These are phyloP conservation scores for Bipolaris zeicola DNA, from an alignment of 2,329 filamentous ascomycete species.

Conservation along the genomic window DNA sequence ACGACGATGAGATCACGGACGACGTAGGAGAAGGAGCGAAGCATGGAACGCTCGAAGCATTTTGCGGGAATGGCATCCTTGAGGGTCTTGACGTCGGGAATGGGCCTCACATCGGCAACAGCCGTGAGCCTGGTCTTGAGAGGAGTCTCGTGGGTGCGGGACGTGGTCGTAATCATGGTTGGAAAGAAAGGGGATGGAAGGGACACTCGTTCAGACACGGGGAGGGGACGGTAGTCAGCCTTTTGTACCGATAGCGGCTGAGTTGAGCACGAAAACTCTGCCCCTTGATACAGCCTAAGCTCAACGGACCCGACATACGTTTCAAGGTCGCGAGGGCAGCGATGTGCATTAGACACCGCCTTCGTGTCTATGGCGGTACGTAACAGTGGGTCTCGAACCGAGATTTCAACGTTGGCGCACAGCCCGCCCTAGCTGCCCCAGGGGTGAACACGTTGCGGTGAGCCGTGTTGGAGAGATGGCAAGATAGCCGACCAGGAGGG, in stretches of 20 bases:
- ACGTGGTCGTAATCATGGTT: slow-evolving; percentile 26
- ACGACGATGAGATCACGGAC: slow-evolving; percentile 31
- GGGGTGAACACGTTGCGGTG: slow-evolving; percentile 16
- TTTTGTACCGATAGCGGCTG: slow-evolving; percentile 1
- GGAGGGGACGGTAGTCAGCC: not conserved
- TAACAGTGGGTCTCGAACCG: slow-evolving; percentile 26
- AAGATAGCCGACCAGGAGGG: not conserved
- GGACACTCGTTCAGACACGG: slow-evolving; percentile 1
- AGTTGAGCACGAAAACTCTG: slow-evolving; percentile 2
- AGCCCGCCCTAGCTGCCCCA: slow-evolving; percentile 22
- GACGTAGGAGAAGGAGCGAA: slow-evolving; percentile 31
- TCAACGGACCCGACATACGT: slow-evolving; percentile 28
- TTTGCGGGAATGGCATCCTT: slow-evolving; percentile 31
- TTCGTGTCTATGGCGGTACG: slow-evolving; percentile 18
- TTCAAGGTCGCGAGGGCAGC: slow-evolving; percentile 24
- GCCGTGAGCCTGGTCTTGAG: slow-evolving; percentile 21
- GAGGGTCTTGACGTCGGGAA: slow-evolving; percentile 33
- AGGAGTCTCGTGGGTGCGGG: slow-evolving; percentile 20
- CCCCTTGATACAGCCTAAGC: slow-evolving; percentile 18
- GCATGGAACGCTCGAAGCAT: slow-evolving; percentile 33
- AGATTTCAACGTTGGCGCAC: slow-evolving; percentile 31
- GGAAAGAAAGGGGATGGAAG: slow-evolving; percentile 9
- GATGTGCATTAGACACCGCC: slow-evolving; percentile 30
- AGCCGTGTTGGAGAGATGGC: slow-evolving; percentile 4
- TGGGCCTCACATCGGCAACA: slow-evolving; percentile 22